These are phyloP conservation scores for Porphyra umbilicalis DNA, from an alignment of 31 red algal genomes.

Conservation along the genomic window DNA sequence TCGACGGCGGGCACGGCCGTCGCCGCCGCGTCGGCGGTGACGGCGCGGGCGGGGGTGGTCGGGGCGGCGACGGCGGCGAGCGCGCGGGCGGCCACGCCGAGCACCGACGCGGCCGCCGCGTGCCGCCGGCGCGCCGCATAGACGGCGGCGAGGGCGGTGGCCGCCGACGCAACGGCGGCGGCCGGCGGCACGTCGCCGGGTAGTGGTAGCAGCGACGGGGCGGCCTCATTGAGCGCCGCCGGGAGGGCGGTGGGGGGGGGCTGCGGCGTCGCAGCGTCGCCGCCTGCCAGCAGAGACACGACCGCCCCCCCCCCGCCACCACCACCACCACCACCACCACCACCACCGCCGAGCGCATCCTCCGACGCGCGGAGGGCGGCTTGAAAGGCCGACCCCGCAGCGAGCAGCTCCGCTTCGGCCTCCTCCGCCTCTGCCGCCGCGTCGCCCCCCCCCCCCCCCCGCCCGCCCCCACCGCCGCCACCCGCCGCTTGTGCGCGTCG, in stretches of 20 bases:
- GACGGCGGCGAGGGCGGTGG: not conserved
- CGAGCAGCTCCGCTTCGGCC: not conserved
- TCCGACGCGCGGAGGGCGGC: not conserved
- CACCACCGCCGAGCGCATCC: not conserved
- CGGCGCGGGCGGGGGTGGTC: not conserved
- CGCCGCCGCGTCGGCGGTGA: not conserved
- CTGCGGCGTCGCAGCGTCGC: not conserved
- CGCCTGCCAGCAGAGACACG: not conserved
- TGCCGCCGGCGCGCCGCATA: not conserved
- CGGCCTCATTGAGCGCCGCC: not conserved
- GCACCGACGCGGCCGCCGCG: not conserved
- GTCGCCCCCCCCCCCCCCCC: not conserved
- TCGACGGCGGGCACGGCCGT: not conserved
- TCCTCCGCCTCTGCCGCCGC: not conserved
- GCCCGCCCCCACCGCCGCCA: not conserved
- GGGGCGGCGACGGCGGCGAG: not conserved
- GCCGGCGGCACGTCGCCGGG: not conserved
- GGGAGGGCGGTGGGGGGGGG: not conserved
- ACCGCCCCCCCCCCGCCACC: not conserved
- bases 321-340: not conserved
- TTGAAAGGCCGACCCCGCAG: not conserved
- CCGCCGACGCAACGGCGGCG: not conserved
- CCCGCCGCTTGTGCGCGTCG: not conserved
- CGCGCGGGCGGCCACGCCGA: not conserved
- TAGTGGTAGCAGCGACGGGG: not conserved